Base-by-base conservation (phyloP, 768 basidiomycete genomes). In the Tephrocybe sp. region DNA sequence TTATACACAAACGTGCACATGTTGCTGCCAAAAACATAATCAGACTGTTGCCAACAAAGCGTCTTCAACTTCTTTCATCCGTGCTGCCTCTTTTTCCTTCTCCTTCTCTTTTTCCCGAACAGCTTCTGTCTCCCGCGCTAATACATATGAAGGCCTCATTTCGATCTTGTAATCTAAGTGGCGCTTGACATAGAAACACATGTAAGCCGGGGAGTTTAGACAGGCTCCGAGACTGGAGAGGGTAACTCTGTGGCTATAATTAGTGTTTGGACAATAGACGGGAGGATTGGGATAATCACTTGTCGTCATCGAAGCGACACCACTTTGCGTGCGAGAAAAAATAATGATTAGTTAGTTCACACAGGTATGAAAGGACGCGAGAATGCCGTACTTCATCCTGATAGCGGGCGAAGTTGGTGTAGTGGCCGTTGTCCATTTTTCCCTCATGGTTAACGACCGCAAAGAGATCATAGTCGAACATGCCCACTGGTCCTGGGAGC, bases 381-480 rank as follows among this genome's bases (percentile, higher is more conserved):
- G 25, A 25, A 44, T 16, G 43, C 71, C 86, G 52, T 56, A 91
- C 88, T 71, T 93, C 92, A 60, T 96, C 88, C 48, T 86, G 80
- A 59, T 84, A 92, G 21, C 91, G 79, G 13, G 89, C 86, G 65
- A 79, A 94, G 63, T 87, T 89, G 24, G 88, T 93, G 67, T 97
- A 98, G 61, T 98, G 96, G 0, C 95, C 96, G 47, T 92, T 96
- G 65, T 95, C 87, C 61, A 97, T 83, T 64, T 89, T 87, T 5
- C 95, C 95, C 66, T 97, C 92, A 65, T 98, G 94, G 57, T 90
- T 93, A 51, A 98, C 87, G 31, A 97, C 92, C 21, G 90, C 87
- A 60, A 94, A 92, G 2, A 98, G 80, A 62, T 96, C 91, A 62
- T 95, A 98, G 40, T 89, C 84, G 64, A 89, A 96, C 73, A 92